Evolutionary conservation across 2,329 filamentous ascomycete genomes (phyloP).

Genomic region (Trichocomaceae sp.): DNA sequence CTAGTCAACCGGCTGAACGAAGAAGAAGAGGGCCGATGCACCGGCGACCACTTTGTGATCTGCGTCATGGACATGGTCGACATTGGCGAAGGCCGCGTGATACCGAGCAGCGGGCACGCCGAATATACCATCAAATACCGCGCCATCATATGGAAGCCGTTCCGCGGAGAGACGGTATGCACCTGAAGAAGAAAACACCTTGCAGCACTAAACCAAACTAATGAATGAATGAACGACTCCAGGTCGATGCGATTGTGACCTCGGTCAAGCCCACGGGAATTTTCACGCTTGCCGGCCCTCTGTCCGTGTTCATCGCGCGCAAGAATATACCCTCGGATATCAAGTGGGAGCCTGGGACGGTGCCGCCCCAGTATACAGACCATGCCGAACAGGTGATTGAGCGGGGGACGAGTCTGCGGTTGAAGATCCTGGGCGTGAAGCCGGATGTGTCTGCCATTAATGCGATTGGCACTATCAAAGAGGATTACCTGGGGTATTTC

Average conservation of each 20-base stretch:
- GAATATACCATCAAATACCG: constrained; percentile 94
- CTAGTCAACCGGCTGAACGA: constrained; percentile 83
- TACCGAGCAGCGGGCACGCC: constrained; percentile 83
- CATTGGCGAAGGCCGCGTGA: constrained; percentile 85
- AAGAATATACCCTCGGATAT: constrained; percentile 76
- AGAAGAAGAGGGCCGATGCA: constrained; percentile 92
- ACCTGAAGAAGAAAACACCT: too few species aligned
- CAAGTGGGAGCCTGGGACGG: constrained; percentile 91
- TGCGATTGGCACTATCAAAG: constrained; percentile 96
- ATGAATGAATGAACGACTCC: too few species aligned
- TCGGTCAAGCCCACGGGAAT: constrained; percentile 87
- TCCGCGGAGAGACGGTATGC: constrained; percentile 95
- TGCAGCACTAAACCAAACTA: too few species aligned
- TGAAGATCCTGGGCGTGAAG: constrained; percentile 90
- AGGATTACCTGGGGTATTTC: constrained; percentile 48
- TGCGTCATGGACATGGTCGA: constrained; percentile 96
- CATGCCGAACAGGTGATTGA: constrained; percentile 92
- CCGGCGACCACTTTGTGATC: constrained; percentile 94
- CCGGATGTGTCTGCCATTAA: constrained; percentile 93
- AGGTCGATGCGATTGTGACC: constrained; percentile 91
- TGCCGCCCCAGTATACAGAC: constrained; percentile 93
- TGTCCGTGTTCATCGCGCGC: constrained; percentile 50
- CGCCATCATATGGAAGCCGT: constrained; percentile 94
- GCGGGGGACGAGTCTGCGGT: constrained; percentile 82
- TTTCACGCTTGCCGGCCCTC: constrained; percentile 50